Evolutionary conservation across 768 basidiomycete species (phyloP).

Genomic region (Naganishia kalamii): DNA sequence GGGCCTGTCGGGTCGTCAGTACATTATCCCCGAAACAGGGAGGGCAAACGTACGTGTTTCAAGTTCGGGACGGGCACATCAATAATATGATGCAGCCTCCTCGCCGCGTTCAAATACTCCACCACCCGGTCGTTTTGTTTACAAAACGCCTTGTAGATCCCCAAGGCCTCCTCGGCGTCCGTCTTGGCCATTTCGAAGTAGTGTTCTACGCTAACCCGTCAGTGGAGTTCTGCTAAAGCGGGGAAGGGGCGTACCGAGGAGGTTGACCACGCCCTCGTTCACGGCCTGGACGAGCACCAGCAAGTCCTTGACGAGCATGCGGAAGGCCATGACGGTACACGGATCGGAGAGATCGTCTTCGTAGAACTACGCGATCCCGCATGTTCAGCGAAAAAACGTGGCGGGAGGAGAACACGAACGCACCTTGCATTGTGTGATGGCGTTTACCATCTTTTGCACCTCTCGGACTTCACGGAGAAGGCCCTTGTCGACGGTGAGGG

Average conservation of each 20-base stretch:
- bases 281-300: conserved; percentile 91
- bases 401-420: conserved; percentile 49
- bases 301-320: conserved; percentile 93
- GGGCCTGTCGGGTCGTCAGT: conserved; percentile 58
- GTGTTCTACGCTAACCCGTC: conserved; percentile 56
- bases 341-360: conserved; percentile 88
- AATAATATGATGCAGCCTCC: conserved; percentile 83
- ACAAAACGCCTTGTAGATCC: conserved; percentile 89
- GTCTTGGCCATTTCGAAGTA: conserved; percentile 96
- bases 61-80: conserved; percentile 91
- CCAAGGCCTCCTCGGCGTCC: conserved; percentile 79
- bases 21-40: neutral
- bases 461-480: conserved; percentile 82
- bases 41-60: conserved; percentile 56
- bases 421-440: conserved; percentile 79
- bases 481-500: conserved; percentile 94
- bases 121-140: conserved; percentile 82
- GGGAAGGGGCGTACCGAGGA: conserved; percentile 47
- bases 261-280: conserved; percentile 76
- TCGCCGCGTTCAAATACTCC: conserved; percentile 84
- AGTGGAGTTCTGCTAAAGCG: neutral
- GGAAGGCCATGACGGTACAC: conserved; percentile 74
- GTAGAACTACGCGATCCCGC: conserved; percentile 64
- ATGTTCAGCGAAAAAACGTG: neutral
- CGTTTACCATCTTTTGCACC: conserved; percentile 83